phyloP scores from a whole-genome alignment of 2,329 filamentous ascomycete species.

The Lachnellula suecica region DNA sequence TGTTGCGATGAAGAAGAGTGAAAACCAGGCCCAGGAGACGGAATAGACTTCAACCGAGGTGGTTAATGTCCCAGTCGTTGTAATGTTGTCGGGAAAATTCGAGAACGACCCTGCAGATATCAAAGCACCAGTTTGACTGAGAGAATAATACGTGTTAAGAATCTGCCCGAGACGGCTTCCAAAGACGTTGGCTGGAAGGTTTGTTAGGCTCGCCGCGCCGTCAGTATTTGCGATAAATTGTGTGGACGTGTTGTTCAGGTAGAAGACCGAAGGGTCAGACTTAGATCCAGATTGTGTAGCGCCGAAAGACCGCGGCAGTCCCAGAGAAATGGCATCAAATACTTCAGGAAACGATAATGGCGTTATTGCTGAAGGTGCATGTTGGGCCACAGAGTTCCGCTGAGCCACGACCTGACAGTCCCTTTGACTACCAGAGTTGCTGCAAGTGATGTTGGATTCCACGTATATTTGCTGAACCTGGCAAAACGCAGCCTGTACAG shows the following conservation, averaged over 20 bases:
- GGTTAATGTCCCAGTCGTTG: not conserved
- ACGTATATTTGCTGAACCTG: constrained; percentile 4
- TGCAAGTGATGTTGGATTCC: constrained; percentile 3
- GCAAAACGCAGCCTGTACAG: constrained; percentile 2
- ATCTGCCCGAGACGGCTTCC: constrained; percentile 1
- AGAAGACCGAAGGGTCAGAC: constrained; percentile 7
- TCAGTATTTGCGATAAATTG: not conserved
- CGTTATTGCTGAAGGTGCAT: constrained; percentile 1
- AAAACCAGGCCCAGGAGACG: constrained; percentile 9
- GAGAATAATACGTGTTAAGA: constrained; percentile 10
- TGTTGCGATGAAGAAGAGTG: constrained; percentile 1
- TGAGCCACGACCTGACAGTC: constrained; percentile 6
- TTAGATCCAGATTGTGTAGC: not conserved
- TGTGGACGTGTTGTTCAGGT: constrained; percentile 6
- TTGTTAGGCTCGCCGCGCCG: not conserved
- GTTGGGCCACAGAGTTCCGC: constrained; percentile 1
- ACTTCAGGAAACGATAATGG: constrained; percentile 7
- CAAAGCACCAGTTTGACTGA: not conserved
- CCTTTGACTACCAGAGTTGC: not conserved
- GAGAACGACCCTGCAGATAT: constrained; percentile 2
- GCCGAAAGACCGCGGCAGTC: constrained; percentile 4
- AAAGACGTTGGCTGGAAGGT: not conserved
- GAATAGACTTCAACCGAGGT: not conserved
- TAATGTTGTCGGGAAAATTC: not conserved
- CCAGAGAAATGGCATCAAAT: constrained; percentile 3